Base-by-base conservation (phyloP, 2,329 filamentous ascomycete species). In the Parastagonospora nodorum region DNA sequence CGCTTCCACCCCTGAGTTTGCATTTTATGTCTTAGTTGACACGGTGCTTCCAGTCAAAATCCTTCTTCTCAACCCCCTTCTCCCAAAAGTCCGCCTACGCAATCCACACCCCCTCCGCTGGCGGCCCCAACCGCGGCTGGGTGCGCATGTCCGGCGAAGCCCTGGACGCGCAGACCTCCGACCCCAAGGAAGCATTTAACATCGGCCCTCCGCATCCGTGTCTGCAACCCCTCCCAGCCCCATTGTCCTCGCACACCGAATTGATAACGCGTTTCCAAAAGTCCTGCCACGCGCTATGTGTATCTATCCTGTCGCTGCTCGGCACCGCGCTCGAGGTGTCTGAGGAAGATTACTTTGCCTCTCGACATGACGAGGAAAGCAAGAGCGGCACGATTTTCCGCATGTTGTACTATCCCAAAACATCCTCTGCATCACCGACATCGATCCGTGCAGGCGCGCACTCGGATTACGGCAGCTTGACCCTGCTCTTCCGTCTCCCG, bases 181-280 rank as follows among this genome's bases (percentile, higher is more conserved):
- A 96, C 66, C 90, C 89, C 63, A 68, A 51, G 60, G 94, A 92
- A 78, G 91, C 88, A 32, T 93, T 97, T 81, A 99, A 97, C 77
- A 88, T 97, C 67, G 90, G 88, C 58, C 85, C 90, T 61, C 96
- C 94, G 2, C 37, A 29, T 12, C 31, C 39, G 1, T 69, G 69
- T 55, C 82, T 84, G 60, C 93, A 97, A 71, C 87, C 88, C 8
- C 79, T 97, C 1, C 92, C 93, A 0, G 66, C 78, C 1, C 79
- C 84, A 7, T 79, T 97, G 2, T 68, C 76, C 12, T 60, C 79
- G 1, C 79, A 89, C 53, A 82, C 89, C 64, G 63, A 77, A 6
- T 79, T 86, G 14, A 80, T 96, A 53, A 77, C 78, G 46, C 73
- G 78, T 33, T 97, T 97, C 74, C 81, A 86, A 50, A 74, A 80